A percentile compares a stretch with the other conserved stretches of the same genome.
These are phyloP conservation scores for Xylaria sp. DNA, from an alignment of 2,329 filamentous ascomycete genomes.

Conservation along the genomic window DNA sequence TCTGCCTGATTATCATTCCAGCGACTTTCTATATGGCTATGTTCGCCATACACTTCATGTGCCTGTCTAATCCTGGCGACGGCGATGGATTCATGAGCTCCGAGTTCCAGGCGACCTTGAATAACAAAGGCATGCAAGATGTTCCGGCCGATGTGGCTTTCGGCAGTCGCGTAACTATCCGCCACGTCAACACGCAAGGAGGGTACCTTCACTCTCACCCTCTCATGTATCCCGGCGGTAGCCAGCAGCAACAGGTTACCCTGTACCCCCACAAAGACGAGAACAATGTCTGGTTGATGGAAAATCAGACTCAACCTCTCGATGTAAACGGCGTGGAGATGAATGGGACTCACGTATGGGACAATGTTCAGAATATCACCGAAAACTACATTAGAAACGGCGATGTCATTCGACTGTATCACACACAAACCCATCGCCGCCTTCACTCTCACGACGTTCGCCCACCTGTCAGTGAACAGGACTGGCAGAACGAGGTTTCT, in stretches of 20 bases:
- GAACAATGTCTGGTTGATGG: slow-evolving; percentile 93
- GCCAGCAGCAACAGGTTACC: slow-evolving; percentile 98
- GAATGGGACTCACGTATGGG: slow-evolving; percentile 86
- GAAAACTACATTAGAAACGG: slow-evolving; percentile 78
- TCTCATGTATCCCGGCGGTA: slow-evolving; percentile 97
- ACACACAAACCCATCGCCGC: slow-evolving; percentile 83
- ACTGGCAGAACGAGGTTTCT: slow-evolving; percentile 96
- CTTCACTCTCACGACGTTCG: slow-evolving; percentile 97
- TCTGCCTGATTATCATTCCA: slow-evolving; percentile 92
- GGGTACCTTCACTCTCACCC: slow-evolving; percentile 97
- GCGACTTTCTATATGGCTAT: slow-evolving; percentile 92
- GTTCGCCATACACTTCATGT: slow-evolving; percentile 97
- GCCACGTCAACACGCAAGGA: slow-evolving; percentile 97
- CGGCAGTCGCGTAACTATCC: slow-evolving; percentile 85
- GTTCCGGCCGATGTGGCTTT: slow-evolving; percentile 91
- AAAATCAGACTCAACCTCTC: slow-evolving; percentile 95
- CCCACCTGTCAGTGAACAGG: slow-evolving; percentile 83
- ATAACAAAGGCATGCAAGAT: slow-evolving; percentile 96
- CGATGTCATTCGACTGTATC: slow-evolving; percentile 83
- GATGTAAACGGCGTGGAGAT: slow-evolving; percentile 79
- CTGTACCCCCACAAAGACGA: slow-evolving; percentile 99
- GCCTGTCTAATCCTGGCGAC: slow-evolving; percentile 92
- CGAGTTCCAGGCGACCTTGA: slow-evolving; percentile 97
- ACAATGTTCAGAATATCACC: slow-evolving; percentile 71
- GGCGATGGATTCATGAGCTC: slow-evolving; percentile 99